Percentiles rank a stretch among this genome's conserved stretches.
Evolutionary conservation across 257 asterid species (phyloP).

Genomic region (Ocimum tenuiflorum): DNA sequence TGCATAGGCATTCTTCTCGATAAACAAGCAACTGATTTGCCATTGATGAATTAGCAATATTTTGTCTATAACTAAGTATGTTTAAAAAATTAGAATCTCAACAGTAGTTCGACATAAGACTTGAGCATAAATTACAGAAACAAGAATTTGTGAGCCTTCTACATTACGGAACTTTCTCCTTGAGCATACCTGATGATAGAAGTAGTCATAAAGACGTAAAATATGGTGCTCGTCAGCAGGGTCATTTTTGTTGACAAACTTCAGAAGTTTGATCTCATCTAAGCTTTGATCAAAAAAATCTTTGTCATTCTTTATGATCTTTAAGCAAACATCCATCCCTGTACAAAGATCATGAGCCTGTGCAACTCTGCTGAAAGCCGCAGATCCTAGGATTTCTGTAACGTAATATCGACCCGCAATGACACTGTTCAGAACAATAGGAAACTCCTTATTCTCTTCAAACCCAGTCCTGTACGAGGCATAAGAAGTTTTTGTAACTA

Average conservation of each 20-base stretch:
- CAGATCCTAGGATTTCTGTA: constrained; percentile 75
- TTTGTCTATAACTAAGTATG: background rate
- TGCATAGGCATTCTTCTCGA: background rate
- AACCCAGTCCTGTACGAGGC: constrained; percentile 74
- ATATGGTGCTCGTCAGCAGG: constrained; percentile 74
- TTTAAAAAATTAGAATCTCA: background rate
- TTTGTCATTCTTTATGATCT: constrained; percentile 86
- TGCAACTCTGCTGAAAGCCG: constrained; percentile 85
- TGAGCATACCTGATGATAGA: constrained; percentile 69
- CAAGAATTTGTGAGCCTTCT: background rate
- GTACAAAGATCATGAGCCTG: constrained; percentile 72
- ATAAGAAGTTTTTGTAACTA: constrained; percentile 26
- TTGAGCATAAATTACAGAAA: background rate
- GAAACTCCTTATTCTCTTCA: constrained; percentile 81
- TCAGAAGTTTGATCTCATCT: constrained; percentile 85
- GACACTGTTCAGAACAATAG: constrained; percentile 55
- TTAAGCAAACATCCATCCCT: constrained; percentile 78
- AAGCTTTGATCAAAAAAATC: constrained; percentile 88
- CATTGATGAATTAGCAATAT: too few species aligned
- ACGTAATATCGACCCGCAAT: constrained; percentile 69
- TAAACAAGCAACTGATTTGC: too few species aligned
- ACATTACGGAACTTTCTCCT: background rate
- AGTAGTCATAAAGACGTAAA: constrained; percentile 81
- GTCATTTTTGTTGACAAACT: constrained; percentile 75
- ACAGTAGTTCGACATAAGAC: background rate